These are phyloP conservation scores for Penicillium paxilli DNA, from an alignment of 495 filamentous ascomycete species.

Conservation along the genomic window DNA sequence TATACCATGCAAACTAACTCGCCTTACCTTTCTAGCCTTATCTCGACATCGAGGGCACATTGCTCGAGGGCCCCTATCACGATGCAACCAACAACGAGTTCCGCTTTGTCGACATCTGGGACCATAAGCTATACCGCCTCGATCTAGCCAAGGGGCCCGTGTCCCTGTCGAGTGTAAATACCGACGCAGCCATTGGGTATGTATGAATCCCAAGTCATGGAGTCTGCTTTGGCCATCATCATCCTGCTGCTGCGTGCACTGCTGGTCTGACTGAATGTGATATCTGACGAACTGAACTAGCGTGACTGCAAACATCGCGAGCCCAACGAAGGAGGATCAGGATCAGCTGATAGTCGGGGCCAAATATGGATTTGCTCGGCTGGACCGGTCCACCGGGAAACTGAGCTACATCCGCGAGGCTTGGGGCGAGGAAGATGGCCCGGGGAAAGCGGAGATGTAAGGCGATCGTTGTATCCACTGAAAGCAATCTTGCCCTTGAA, in stretches of 20 bases:
- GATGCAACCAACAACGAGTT: slow-evolving; percentile 67
- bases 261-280: neutral
- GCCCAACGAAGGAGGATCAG: slow-evolving; percentile 60
- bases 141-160: slow-evolving; percentile 63
- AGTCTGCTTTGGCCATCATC: neutral
- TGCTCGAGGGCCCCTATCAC: slow-evolving; percentile 85
- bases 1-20: slow-evolving; percentile 4
- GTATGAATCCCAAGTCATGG: slow-evolving; percentile 4
- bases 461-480: slow-evolving; percentile 1
- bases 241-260: neutral
- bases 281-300: slow-evolving; percentile 25
- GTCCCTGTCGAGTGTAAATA: slow-evolving; percentile 64
- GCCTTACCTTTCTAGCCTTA: slow-evolving; percentile 58
- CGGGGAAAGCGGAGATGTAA: slow-evolving; percentile 49
- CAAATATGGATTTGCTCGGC: slow-evolving; percentile 76
- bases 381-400: slow-evolving; percentile 66
- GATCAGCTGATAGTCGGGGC: slow-evolving; percentile 71
- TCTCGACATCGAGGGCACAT: slow-evolving; percentile 66
- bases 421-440: slow-evolving; percentile 50
- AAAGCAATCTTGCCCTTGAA: neutral
- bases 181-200: slow-evolving; percentile 65
- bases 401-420: slow-evolving; percentile 61
- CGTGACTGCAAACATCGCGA: slow-evolving; percentile 77
- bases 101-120: slow-evolving; percentile 88
- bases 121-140: slow-evolving; percentile 71